Evolutionary conservation across 2,329 filamentous ascomycete species (phyloP).

Genomic region (Tetracladium maxilliforme): DNA sequence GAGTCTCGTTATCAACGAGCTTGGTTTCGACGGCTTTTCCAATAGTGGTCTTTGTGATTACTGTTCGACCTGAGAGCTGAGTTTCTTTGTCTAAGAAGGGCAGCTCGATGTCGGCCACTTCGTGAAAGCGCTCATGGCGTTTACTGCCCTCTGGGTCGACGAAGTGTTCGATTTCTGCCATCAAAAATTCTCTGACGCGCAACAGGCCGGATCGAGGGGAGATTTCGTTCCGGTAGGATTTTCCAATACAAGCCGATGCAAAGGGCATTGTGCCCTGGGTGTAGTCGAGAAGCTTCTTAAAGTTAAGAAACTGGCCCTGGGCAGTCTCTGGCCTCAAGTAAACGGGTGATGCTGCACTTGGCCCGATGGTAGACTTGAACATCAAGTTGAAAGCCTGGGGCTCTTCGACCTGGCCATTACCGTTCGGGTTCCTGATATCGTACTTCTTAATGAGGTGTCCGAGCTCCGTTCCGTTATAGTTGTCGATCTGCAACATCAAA

Average conservation of each 20-base stretch:
- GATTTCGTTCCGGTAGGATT: conserved; percentile 58
- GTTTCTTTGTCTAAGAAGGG: conserved; percentile 44
- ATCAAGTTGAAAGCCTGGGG: conserved; percentile 58
- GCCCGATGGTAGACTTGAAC: conserved; percentile 56
- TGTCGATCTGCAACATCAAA: conserved; percentile 44
- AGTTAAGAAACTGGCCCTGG: conserved; percentile 56
- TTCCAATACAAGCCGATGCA: conserved; percentile 55
- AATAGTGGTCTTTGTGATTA: conserved; percentile 38
- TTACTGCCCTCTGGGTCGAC: conserved; percentile 54
- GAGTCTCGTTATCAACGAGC: conserved; percentile 53
- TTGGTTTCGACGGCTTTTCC: conserved; percentile 45
- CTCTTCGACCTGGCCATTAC: conserved; percentile 40
- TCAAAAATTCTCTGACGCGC: conserved; percentile 52
- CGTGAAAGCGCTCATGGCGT: conserved; percentile 46
- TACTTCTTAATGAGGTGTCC: conserved; percentile 48
- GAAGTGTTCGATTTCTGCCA: conserved; percentile 58
- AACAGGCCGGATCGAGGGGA: conserved; percentile 50
- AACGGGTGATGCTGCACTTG: conserved; percentile 45
- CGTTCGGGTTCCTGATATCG: conserved; percentile 49
- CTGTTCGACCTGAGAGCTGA: conserved; percentile 45
- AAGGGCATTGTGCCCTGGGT: conserved; percentile 56
- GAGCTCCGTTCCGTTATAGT: conserved; percentile 48
- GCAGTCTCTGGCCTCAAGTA: conserved; percentile 52
- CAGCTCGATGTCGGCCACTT: conserved; percentile 45
- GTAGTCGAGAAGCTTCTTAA: conserved; percentile 52